These are phyloP conservation scores for Lachnellula arida DNA, from an alignment of 2,329 filamentous ascomycete species.

Conservation along the genomic window DNA sequence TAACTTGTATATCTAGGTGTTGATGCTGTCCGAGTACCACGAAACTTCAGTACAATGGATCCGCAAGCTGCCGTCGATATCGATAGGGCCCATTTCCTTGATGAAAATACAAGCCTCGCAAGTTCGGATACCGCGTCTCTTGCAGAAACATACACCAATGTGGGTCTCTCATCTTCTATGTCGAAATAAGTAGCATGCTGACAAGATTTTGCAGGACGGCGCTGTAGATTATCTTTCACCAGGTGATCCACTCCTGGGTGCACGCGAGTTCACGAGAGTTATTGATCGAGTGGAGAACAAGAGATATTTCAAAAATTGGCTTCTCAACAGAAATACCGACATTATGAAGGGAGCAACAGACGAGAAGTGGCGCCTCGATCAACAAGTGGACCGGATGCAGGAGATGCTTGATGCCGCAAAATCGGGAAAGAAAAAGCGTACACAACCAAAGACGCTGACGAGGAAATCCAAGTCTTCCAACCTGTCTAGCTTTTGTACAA, in stretches of 20 bases:
- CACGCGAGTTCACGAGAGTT: background rate
- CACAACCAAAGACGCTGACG: background rate
- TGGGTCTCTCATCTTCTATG: background rate
- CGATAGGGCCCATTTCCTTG: slow-evolving; percentile 8
- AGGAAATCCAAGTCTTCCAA: background rate
- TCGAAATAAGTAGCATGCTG: background rate
- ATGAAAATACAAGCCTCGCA: background rate
- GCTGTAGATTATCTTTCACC: background rate
- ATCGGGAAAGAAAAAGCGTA: background rate
- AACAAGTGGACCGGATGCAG: too few species aligned
- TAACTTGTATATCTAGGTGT: slow-evolving; percentile 15
- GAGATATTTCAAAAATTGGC: background rate
- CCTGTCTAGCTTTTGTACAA: background rate
- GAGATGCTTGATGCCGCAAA: too few species aligned
- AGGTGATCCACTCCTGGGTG: background rate
- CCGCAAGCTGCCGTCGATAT: slow-evolving; percentile 8
- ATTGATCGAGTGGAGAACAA: background rate
- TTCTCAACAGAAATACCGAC: background rate
- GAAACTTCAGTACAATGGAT: slow-evolving; percentile 6
- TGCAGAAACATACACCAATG: background rate
- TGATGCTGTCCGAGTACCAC: slow-evolving; percentile 8
- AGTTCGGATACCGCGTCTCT: background rate
- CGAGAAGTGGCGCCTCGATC: too few species aligned
- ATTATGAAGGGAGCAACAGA: too few species aligned
- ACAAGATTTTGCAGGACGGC: background rate